Base-by-base conservation (phyloP, 2,329 filamentous ascomycete species). In the Fusarium agapanthi region DNA sequence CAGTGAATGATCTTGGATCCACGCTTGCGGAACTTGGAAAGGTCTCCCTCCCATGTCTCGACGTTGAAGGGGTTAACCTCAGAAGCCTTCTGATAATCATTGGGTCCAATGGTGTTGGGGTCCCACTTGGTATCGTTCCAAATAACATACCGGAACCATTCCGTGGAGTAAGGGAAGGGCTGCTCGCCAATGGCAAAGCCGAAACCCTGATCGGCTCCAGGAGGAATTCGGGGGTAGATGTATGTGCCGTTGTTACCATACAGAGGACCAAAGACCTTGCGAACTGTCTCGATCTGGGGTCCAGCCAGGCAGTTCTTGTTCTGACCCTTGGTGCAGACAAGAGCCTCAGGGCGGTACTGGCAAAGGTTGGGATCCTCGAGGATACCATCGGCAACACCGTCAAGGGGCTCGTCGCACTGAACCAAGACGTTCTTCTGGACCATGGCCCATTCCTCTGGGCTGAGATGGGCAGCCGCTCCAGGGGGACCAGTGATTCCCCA, bases 331-430 rank as follows among this genome's bases (percentile, higher is more conserved):
- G 10, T 34, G 20, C 86, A 87, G 11, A 82, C 78, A 4, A 87
- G 79, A 6, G 79, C 74, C 28, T 82, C 79, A 14, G 81, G 83
- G 47, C 84, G 80, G 54, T 88, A 82, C 59, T 81, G 74, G 76
- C 87, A 89, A 7, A 80, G 77, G 26, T 80, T 77, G 0, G 87
- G 85, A 32, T 84, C 80, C 58, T 84, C 85, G 51, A 89, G 80
- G 62, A 89, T 86, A 11, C 82, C 83, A 65, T 89, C 88, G 1
- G 77, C 71, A 4, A 87, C 79, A 5, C 87, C 86, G 65, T 89
- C 88, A 32, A 84, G 77, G 4, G 65, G 59, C 45, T 64, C 76
- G 72, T 89, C 88, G 62, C 88, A 89, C 73, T 89, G 87, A 28
- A 76, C 79, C 16, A 84, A 60, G 6, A 88, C 81, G 63, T 86